Evolutionary conservation across 768 basidiomycete genomes (phyloP), one percentile per base, ranked within the genome.

Genomic region (Antrodiella citrinella): DNA sequence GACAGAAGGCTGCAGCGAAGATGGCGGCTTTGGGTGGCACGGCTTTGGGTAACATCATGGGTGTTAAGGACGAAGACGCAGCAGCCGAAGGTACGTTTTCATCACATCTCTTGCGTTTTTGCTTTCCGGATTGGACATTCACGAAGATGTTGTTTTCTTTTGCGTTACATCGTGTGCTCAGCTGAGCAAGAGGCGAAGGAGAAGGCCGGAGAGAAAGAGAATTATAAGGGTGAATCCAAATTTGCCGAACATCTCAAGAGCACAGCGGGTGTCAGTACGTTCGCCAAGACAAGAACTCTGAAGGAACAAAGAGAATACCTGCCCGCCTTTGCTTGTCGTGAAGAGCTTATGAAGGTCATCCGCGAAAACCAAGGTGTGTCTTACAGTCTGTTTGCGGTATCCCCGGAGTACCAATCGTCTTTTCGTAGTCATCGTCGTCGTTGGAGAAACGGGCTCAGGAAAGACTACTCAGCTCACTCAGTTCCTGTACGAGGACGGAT

Each of bases 401-500:
- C n/a, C n/a, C n/a, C n/a, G n/a, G n/a, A n/a, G n/a, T n/a, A n/a
- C n/a, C n/a, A n/a, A n/a, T n/a, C 12, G 46, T 18, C 3, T 24
- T 43, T 5, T 7, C 18, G 22, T 56, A 96, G 96, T 98, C 30
- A 74, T 89, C 44, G 82, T 99, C 50, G 91, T 98, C 35, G 89
- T 99, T 38, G 96, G 96, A n/a, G 96, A 99, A 68, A 99, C 96
- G n/a, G 96, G 96, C 9, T 98, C 95, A 0, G 96, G 96, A 4
- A 99, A 99, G 70, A 99, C 96, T 1, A 98, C 96, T 0, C 96
- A 99, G 65, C 72, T 99, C 4, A 73, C 90, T 0, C 96, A 99
- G 62, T 99, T 92, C 69, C 66, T 99, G 54, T 91, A 97, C 62
- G 96, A 99, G 65, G 96, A 99, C 54, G 96, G 96, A 0, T 99